These are phyloP conservation scores for Salicornia ramosissima DNA, from an alignment of 148 eudicot genomes.

Conservation along the genomic window DNA sequence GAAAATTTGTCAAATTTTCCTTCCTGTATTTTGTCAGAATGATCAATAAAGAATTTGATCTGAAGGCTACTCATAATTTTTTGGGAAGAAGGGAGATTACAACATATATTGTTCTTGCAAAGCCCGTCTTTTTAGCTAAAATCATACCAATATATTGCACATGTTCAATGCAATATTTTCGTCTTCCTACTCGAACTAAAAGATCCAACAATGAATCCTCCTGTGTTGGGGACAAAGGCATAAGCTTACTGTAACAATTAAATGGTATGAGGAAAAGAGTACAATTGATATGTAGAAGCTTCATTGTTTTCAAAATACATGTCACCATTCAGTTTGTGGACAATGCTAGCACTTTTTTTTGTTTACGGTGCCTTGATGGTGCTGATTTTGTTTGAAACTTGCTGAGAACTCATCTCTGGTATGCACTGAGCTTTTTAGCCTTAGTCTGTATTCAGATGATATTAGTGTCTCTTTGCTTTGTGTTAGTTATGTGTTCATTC, in stretches of 20 bases:
- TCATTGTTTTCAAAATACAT: neutral
- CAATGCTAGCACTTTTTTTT: neutral
- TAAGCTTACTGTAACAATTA: neutral
- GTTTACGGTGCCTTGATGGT: neutral
- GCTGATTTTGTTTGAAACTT: neutral
- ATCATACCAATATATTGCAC: neutral
- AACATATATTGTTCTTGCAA: neutral
- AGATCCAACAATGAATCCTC: neutral
- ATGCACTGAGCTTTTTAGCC: neutral
- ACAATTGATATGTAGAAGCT: neutral
- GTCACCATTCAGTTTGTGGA: neutral
- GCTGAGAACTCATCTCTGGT: neutral
- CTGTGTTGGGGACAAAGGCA: neutral
- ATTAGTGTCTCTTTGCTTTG: neutral
- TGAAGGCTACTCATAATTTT: neutral
- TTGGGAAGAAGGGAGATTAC: neutral
- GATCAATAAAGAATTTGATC: neutral
- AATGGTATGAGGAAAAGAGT: neutral
- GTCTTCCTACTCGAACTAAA: neutral
- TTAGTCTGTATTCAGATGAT: neutral
- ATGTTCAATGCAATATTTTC: neutral
- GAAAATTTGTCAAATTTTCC: neutral
- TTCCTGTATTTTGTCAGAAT: neutral
- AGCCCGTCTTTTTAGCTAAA: neutral
- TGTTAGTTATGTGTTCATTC: neutral